Base-by-base conservation (phyloP, 805 yeast species). In the Starmerella potacharoeniae region DNA sequence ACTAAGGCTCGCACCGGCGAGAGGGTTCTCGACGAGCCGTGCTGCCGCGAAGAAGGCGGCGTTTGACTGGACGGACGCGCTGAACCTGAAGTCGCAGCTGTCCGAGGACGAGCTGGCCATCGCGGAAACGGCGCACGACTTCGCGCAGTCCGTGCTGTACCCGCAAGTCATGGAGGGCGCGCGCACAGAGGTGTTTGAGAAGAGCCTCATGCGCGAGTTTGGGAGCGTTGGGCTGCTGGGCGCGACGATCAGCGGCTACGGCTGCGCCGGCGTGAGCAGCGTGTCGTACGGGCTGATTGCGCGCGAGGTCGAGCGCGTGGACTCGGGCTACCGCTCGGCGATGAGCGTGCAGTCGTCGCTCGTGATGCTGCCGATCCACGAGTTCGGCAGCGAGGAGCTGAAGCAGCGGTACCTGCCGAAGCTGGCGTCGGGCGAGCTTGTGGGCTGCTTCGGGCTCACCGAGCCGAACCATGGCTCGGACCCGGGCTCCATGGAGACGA, bases 381-480 rank as follows among this genome's bases (percentile, higher is more conserved):
- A 56, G 54, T 73, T 73, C 55, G 76, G 76, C 28, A 63, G 73
- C 11, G 67, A 65, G 56, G 76, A 70, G 60, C 72, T 66, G 60
- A 73, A 73, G 64, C 70, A 73, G 49, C 63, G 73, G 30, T 69
- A 67, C 51, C 58, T 73, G 53, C 76, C 76, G 13, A 55, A 55
- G 30, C 67, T 73, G 49, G 75, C 74, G 2, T 55, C 68, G 6
- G 76, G 76, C 8, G 75, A 73, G 57, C 62, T 72, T n/a, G 64
- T 73, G 14, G 84, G 84, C 42, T 79, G 83, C 67, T 80, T 80
- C 61, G 84, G 82, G 35, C 75, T 80, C 70, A 80, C 84, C 40
- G 84, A 80, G 68, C 80, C 82, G 63, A 80, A 80, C 60, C 84
- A 80, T 63, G 81, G 81, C 56, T 77, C 82, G 29, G 80, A 78